Percentiles rank a stretch among this genome's conserved stretches.
Evolutionary conservation across 345 rosid species (phyloP).

Genomic region (Barbarea vulgaris): DNA sequence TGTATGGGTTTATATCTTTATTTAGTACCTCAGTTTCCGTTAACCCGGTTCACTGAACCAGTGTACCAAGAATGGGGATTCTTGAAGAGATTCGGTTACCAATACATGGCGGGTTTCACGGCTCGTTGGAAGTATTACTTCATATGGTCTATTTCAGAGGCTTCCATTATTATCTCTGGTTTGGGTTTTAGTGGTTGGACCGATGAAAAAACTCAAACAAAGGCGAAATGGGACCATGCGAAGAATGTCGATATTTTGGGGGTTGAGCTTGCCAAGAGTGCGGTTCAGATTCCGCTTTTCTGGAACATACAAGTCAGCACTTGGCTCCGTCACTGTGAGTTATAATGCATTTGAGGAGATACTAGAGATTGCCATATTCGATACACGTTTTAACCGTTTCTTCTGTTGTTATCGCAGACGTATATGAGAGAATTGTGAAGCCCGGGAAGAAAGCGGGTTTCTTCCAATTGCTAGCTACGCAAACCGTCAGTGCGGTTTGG

Average conservation of each 20-base stretch:
- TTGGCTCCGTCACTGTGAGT: conserved; percentile 99
- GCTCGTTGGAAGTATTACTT: conserved; percentile 98
- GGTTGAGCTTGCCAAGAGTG: conserved; percentile 82
- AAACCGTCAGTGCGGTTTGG: conserved; percentile 95
- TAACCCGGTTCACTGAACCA: conserved; percentile 69
- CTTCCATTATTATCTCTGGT: conserved; percentile 81
- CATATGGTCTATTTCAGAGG: conserved; percentile 98
- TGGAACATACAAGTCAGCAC: conserved; percentile 99
- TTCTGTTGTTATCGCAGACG: conserved; percentile 49
- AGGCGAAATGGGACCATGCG: conserved; percentile 90
- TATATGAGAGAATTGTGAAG: conserved; percentile 72
- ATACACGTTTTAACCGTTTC: not conserved
- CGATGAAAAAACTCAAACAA: conserved; percentile 60
- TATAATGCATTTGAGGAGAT: not conserved
- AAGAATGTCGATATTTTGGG: conserved; percentile 84
- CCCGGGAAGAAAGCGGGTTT: conserved; percentile 80
- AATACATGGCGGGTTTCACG: conserved; percentile 78
- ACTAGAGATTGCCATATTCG: not conserved
- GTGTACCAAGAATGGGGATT: conserved; percentile 85
- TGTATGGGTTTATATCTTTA: conserved; percentile 86
- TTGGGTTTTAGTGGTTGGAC: conserved; percentile 97
- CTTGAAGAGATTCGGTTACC: conserved; percentile 77
- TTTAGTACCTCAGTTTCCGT: conserved; percentile 68
- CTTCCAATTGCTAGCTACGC: conserved; percentile 91
- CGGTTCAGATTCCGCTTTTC: conserved; percentile 76